Percentiles rank a stretch among this genome's conserved stretches.
Evolutionary conservation across 2,329 filamentous ascomycete species (phyloP).

Genomic region (Ophiobolus disseminans): DNA sequence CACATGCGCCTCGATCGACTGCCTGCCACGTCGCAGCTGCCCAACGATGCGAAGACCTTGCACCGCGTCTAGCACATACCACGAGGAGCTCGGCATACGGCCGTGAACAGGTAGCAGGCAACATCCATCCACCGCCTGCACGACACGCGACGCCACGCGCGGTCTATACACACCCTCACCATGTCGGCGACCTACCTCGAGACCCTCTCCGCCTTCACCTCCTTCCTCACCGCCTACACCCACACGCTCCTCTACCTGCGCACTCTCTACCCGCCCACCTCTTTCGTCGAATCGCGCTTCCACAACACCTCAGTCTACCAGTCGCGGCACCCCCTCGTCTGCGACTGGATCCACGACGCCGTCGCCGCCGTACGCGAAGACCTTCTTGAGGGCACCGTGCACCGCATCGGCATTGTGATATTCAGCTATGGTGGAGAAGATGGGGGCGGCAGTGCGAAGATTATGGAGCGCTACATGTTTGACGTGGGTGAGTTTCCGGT

Average conservation of each 20-base stretch:
- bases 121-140: too few relatives aligned
- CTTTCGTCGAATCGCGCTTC: conserved; percentile 80
- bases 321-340: conserved; percentile 84
- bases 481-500: conserved; percentile 65
- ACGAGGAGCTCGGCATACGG: too few relatives aligned
- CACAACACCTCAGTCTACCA: conserved; percentile 87
- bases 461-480: conserved; percentile 67
- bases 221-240: conserved; percentile 81
- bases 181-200: conserved; percentile 43
- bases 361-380: conserved; percentile 74
- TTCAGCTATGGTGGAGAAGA: conserved; percentile 50
- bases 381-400: conserved; percentile 65
- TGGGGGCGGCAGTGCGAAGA: conserved; percentile 49
- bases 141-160: conserved; percentile 18
- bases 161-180: neutral
- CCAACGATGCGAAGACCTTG: conserved; percentile 7
- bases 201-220: conserved; percentile 73
- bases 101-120: too few relatives aligned
- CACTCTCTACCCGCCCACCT: conserved; percentile 75
- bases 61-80: conserved; percentile 7
- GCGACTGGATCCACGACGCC: conserved; percentile 84
- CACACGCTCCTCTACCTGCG: conserved; percentile 89
- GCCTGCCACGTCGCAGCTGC: conserved; percentile 8
- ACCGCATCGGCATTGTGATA: conserved; percentile 64
- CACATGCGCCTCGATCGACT: conserved; percentile 1